These are phyloP conservation scores for Neurospora sp. DNA, from an alignment of 495 filamentous ascomycete genomes.

Conservation along the genomic window DNA sequence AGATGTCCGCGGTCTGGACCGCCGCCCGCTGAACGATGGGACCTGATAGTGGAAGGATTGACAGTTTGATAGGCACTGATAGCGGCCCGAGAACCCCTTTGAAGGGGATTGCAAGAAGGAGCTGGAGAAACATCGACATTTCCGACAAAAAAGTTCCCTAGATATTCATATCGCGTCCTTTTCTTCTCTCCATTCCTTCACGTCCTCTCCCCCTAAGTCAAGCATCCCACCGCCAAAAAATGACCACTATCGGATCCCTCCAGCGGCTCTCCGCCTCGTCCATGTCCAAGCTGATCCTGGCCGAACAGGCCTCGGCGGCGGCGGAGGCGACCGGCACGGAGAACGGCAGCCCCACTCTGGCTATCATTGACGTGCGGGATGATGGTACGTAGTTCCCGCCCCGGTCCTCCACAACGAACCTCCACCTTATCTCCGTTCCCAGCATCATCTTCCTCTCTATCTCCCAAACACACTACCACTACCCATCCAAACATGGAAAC, in stretches of 20 bases:
- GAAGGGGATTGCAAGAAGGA: neutral
- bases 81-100: neutral
- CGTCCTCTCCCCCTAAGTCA: neutral
- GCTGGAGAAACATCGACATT: neutral
- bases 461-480: neutral
- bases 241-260: slow-evolving; percentile 47
- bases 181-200: neutral
- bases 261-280: slow-evolving; percentile 53
- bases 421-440: neutral
- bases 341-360: slow-evolving; percentile 32
- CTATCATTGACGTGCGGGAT: slow-evolving; percentile 85
- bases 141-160: neutral
- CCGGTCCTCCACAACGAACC: neutral
- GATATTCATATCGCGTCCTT: neutral
- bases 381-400: slow-evolving; percentile 39
- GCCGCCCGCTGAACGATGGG: neutral
- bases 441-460: neutral
- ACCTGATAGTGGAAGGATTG: neutral
- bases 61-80: neutral
- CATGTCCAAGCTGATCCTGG: slow-evolving; percentile 47
- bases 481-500: neutral
- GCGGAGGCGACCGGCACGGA: neutral
- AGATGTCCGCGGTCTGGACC: neutral
- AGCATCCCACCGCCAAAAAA: slow-evolving; percentile 3
- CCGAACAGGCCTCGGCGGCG: slow-evolving; percentile 9